A percentile compares a stretch with the other conserved stretches of the same genome.
These are phyloP conservation scores for Coemansia sp. DNA, from an alignment of 192 early-diverging fungal genomes.

Conservation along the genomic window DNA sequence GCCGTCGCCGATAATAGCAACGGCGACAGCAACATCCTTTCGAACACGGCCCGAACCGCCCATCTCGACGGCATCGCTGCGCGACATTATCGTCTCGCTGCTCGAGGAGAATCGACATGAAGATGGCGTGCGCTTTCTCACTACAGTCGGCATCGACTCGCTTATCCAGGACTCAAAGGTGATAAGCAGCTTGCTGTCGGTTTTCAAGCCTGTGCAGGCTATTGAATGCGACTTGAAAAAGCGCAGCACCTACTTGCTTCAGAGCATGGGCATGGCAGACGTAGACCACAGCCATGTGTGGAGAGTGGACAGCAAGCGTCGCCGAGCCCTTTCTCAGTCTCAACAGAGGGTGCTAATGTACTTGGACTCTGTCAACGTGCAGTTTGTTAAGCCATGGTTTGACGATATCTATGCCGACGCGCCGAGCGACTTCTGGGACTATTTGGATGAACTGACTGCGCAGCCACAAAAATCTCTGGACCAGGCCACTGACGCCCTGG, in stretches of 20 bases:
- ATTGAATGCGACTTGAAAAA: conserved; percentile 31
- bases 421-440: conserved; percentile 13
- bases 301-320: conserved; percentile 28
- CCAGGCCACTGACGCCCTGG: conserved; percentile 2
- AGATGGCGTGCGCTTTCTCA: conserved; percentile 35
- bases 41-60: not conserved
- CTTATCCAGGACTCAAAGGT: conserved; percentile 18
- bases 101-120: conserved; percentile 35
- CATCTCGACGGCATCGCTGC: conserved; percentile 10
- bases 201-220: conserved; percentile 27
- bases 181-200: conserved; percentile 16
- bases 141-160: not conserved
- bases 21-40: not conserved
- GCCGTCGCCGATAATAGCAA: not conserved
- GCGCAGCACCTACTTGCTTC: conserved; percentile 31
- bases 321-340: conserved; percentile 18
- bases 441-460: conserved; percentile 17
- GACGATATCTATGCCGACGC: conserved; percentile 1
- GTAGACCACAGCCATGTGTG: conserved; percentile 25
- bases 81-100: conserved; percentile 28
- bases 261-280: not conserved
- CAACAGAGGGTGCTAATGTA: conserved; percentile 28
- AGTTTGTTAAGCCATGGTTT: conserved; percentile 42
- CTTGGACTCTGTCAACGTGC: conserved; percentile 9
- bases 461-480: not conserved